phyloP scores from a whole-genome alignment of 2,329 filamentous ascomycete species.

The Monilinia polystroma region DNA sequence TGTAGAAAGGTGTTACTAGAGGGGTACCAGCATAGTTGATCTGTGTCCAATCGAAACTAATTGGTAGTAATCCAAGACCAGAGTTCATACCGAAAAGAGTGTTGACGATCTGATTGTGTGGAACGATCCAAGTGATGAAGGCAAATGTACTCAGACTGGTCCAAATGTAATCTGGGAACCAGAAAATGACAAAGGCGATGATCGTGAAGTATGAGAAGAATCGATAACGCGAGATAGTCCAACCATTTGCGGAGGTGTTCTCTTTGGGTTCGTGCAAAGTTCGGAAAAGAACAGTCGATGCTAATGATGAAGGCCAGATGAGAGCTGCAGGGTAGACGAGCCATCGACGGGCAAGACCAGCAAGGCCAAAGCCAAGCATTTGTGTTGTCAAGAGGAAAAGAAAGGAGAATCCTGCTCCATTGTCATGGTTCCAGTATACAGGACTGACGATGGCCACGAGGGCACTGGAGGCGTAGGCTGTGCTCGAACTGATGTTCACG shows the following conservation, averaged over 20 bases:
- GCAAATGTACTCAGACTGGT: conserved; percentile 48
- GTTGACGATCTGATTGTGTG: conserved; percentile 43
- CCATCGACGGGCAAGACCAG: conserved; percentile 51
- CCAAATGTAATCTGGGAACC: conserved; percentile 53
- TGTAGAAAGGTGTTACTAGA: conserved; percentile 50
- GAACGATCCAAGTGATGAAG: conserved; percentile 56
- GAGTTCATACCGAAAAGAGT: conserved; percentile 43
- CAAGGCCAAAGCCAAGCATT: conserved; percentile 56
- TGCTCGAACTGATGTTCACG: conserved; percentile 33
- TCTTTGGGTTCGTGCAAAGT: conserved; percentile 45
- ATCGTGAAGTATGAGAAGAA: conserved; percentile 48
- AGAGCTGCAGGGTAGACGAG: conserved; percentile 53
- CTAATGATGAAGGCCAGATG: conserved; percentile 52
- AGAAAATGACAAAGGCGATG: conserved; percentile 53
- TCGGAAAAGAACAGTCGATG: conserved; percentile 49
- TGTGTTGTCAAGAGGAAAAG: conserved; percentile 52
- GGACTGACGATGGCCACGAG: conserved; percentile 52
- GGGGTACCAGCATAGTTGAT: conserved; percentile 45
- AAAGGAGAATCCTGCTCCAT: conserved; percentile 50
- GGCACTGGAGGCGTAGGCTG: conserved; percentile 52
- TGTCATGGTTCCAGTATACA: conserved; percentile 50
- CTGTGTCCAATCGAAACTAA: conserved; percentile 49
- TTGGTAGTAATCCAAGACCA: conserved; percentile 46
- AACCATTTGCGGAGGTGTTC: conserved; percentile 43
- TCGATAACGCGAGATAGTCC: conserved; percentile 47